Percentiles rank a stretch among this genome's conserved stretches.
phyloP scores from a whole-genome alignment of 805 yeast genomes.

The Kuraishia floccosa region DNA sequence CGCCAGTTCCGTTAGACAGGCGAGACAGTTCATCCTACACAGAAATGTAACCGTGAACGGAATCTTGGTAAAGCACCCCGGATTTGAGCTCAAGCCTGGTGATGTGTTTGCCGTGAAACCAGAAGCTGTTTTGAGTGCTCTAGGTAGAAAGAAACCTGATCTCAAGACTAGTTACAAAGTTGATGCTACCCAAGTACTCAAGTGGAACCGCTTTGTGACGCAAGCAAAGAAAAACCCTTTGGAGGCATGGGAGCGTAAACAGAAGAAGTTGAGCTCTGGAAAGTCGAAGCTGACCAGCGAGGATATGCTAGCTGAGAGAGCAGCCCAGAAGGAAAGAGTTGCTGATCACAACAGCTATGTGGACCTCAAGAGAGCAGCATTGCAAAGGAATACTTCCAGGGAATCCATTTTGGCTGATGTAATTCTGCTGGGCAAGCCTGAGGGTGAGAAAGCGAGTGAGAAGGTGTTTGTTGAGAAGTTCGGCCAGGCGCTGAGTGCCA shows the following conservation, averaged over 20 bases:
- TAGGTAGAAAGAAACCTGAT: constrained; percentile 80
- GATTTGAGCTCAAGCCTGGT: constrained; percentile 69
- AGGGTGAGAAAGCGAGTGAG: constrained; percentile 11
- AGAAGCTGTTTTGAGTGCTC: constrained; percentile 70
- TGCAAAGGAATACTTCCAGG: constrained; percentile 27
- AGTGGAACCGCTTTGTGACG: constrained; percentile 67
- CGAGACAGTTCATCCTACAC: constrained; percentile 73
- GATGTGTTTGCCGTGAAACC: constrained; percentile 83
- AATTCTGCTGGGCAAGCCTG: constrained; percentile 15
- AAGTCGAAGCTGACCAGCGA: constrained; percentile 11
- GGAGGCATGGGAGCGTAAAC: constrained; percentile 40
- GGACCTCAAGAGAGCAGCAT: constrained; percentile 21
- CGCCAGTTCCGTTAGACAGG: constrained; percentile 89
- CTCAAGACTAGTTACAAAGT: constrained; percentile 52
- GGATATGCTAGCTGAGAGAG: constrained; percentile 2
- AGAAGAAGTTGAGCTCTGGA: constrained; percentile 28
- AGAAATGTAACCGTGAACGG: constrained; percentile 87
- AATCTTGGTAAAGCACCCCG: constrained; percentile 63
- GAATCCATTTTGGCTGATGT: constrained; percentile 33
- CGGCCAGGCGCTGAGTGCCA: constrained; percentile 16
- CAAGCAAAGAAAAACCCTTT: constrained; percentile 46
- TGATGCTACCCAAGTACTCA: constrained; percentile 60
- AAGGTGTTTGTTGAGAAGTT: constrained; percentile 23
- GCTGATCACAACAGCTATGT: constrained; percentile 23
- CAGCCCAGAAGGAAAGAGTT: constrained; percentile 6